Evolutionary conservation across 2,329 filamentous ascomycete species (phyloP).

Genomic region (Dactylella cylindrospora): DNA sequence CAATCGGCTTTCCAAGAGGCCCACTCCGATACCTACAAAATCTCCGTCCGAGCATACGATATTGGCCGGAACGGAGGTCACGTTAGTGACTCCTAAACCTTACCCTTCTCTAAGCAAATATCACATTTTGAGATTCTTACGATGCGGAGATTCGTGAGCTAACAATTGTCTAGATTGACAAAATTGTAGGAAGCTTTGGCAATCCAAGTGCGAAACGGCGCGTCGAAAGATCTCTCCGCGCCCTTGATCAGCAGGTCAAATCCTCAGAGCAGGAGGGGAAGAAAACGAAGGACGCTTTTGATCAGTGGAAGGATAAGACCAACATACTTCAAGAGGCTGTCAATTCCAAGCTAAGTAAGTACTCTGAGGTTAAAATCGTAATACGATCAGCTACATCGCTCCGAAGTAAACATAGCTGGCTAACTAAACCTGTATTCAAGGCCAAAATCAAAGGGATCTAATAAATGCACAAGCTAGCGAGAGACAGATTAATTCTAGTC

Average conservation of each 20-base stretch:
- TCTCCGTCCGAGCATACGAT: slow-evolving; percentile 1
- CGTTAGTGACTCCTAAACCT: background rate
- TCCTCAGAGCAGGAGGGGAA: background rate
- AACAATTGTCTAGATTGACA: no score
- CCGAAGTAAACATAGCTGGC: no score
- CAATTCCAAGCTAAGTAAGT: background rate
- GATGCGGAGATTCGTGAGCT: no score
- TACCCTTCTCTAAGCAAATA: background rate
- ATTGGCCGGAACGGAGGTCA: slow-evolving; percentile 1
- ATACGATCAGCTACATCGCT: no score
- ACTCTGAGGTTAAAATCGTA: background rate
- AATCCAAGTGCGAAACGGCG: slow-evolving; percentile 1
- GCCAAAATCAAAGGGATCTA: background rate
- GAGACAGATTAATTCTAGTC: background rate
- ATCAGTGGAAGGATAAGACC: slow-evolving; percentile 2
- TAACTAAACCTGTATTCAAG: no score
- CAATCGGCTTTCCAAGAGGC: slow-evolving; percentile 11
- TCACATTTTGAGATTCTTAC: no score
- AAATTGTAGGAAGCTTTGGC: slow-evolving; percentile 2
- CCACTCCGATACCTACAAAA: slow-evolving; percentile 9
- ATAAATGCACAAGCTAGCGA: background rate
- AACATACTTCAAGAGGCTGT: slow-evolving; percentile 3
- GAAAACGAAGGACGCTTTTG: background rate
- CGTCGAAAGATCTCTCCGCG: background rate
- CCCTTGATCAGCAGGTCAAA: background rate